Percentiles rank a stretch among this genome's conserved stretches.
Conservation (phyloP, 1,284 basidiomycete genomes). For the Exsudoporus floridanus region DNA sequence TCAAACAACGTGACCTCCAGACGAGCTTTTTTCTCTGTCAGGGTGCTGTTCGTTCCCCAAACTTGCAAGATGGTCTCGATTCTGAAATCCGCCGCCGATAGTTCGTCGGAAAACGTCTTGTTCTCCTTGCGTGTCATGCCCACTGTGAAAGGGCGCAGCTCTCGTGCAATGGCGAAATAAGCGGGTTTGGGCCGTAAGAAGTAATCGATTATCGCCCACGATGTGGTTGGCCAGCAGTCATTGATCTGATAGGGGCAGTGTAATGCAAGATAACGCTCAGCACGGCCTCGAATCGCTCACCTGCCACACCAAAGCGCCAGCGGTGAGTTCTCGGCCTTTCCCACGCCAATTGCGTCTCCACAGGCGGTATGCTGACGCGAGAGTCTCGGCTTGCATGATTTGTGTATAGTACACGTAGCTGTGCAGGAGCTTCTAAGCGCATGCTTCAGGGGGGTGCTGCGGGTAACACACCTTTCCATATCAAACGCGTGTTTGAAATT, state of each 20-base stretch:
- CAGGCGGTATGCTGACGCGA: slow-evolving; percentile 71
- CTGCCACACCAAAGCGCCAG: slow-evolving; percentile 83
- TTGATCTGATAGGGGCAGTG: slow-evolving; percentile 51
- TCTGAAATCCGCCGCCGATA: slow-evolving; percentile 62
- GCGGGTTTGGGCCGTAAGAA: slow-evolving; percentile 77
- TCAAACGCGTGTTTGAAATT: slow-evolving; percentile 89
- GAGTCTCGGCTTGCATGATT: slow-evolving; percentile 79
- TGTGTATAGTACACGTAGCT: slow-evolving; percentile 82
- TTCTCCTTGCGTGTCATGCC: slow-evolving; percentile 79
- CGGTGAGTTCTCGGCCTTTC: slow-evolving; percentile 65
- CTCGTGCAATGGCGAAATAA: slow-evolving; percentile 68
- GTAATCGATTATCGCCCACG: slow-evolving; percentile 80
- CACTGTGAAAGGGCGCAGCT: slow-evolving; percentile 71
- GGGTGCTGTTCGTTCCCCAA: slow-evolving; percentile 82
- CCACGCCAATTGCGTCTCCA: slow-evolving; percentile 80
- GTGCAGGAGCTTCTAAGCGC: slow-evolving; percentile 6
- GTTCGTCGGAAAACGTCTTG: slow-evolving; percentile 55
- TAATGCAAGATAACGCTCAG: neutral
- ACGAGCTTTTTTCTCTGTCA: slow-evolving; percentile 53
- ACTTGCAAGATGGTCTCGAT: slow-evolving; percentile 70
- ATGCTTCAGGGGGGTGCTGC: neutral
- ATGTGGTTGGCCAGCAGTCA: slow-evolving; percentile 81
- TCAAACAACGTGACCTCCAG: slow-evolving; percentile 75
- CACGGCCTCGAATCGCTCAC: slow-evolving; percentile 34
- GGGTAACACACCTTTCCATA: slow-evolving; percentile 63